Evolutionary conservation across 345 rosid species (phyloP).

Genomic region (Hirschfeldia incana): DNA sequence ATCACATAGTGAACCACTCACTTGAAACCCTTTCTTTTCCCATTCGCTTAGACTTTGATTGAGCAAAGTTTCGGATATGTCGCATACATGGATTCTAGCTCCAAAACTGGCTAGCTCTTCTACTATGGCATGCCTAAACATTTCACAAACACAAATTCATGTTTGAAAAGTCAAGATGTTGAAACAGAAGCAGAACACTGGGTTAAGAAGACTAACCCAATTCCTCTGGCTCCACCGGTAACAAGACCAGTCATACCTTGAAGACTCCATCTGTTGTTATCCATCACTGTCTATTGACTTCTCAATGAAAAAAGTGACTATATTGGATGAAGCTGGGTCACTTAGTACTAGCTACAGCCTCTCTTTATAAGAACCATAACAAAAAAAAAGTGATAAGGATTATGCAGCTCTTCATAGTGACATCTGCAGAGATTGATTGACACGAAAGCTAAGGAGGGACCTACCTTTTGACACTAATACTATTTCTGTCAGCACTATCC

Average conservation of each 20-base stretch:
- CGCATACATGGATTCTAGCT: conserved; percentile 29
- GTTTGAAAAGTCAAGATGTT: not conserved
- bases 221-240: conserved; percentile 37
- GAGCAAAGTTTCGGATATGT: conserved; percentile 15
- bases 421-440: not conserved
- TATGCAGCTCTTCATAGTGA: not conserved
- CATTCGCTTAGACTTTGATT: conserved; percentile 29
- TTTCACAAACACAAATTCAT: too few species aligned
- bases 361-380: not conserved
- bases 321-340: not conserved
- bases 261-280: conserved; percentile 32
- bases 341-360: not conserved
- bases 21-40: conserved; percentile 27
- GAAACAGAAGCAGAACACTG: not conserved
- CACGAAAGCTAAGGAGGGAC: not conserved
- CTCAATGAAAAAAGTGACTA: not conserved
- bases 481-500: not conserved
- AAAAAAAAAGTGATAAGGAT: not conserved
- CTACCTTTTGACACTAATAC: not conserved
- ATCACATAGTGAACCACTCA: conserved; percentile 35
- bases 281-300: conserved; percentile 11
- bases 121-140: conserved; percentile 34
- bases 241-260: conserved; percentile 38
- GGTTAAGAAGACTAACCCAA: conserved; percentile 17
- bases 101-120: conserved; percentile 34